These are phyloP conservation scores for Globisporangium polare DNA, from an alignment of 352 stramenopile genomes.

Conservation along the genomic window DNA sequence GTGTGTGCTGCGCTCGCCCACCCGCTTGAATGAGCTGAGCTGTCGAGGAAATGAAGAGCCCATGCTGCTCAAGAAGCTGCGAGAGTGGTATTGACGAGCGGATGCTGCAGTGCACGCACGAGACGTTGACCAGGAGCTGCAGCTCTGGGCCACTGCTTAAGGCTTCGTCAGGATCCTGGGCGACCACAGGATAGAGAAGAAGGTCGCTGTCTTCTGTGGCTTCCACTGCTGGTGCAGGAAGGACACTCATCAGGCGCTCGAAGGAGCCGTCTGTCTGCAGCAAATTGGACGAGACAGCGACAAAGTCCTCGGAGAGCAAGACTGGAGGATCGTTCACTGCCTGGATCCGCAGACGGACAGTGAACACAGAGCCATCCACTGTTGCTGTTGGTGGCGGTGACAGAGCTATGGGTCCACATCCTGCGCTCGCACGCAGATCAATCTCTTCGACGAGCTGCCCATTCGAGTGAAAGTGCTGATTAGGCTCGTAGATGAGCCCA, in stretches of 20 bases:
- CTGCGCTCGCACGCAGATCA: slow-evolving; percentile 5
- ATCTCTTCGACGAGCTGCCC: slow-evolving; percentile 36
- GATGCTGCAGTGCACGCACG: slow-evolving; percentile 34
- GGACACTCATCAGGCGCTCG: neutral
- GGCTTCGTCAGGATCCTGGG: slow-evolving; percentile 26
- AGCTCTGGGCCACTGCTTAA: neutral
- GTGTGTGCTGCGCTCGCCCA: too few relatives aligned
- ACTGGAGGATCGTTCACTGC: slow-evolving; percentile 33
- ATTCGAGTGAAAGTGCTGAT: slow-evolving; percentile 46
- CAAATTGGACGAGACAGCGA: slow-evolving; percentile 6
- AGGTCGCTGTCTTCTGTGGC: slow-evolving; percentile 31
- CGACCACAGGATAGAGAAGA: slow-evolving; percentile 17
- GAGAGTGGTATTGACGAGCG: neutral
- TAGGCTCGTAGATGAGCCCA: slow-evolving; percentile 52
- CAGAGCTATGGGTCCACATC: neutral
- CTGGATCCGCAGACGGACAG: slow-evolving; percentile 22
- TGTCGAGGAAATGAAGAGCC: slow-evolving; percentile 12
- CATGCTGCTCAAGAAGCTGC: slow-evolving; percentile 3
- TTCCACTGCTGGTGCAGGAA: slow-evolving; percentile 16
- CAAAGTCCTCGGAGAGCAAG: slow-evolving; percentile 30
- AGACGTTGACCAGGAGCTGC: slow-evolving; percentile 33
- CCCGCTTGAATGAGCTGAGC: neutral
- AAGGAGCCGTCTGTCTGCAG: neutral
- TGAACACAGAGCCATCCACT: slow-evolving; percentile 7
- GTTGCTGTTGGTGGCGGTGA: neutral